phyloP scores from a whole-genome alignment of 139 green algal genomes.

The Volvox reticuliferus region DNA sequence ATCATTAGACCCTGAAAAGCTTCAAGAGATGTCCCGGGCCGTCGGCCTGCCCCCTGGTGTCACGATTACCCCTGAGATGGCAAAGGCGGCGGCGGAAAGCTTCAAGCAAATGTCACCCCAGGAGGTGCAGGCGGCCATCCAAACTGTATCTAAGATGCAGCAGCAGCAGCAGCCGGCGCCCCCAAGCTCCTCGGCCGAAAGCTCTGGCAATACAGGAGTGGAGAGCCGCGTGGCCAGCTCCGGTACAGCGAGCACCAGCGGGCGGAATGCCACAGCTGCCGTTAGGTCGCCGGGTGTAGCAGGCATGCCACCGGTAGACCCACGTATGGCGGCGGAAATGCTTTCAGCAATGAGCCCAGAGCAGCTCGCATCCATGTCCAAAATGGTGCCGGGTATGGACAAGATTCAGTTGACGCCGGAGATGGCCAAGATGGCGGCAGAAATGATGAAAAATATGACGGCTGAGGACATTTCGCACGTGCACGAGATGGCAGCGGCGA shows the following conservation, averaged over 20 bases:
- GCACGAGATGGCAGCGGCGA: conserved; percentile 21
- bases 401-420: conserved; percentile 22
- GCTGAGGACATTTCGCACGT: conserved; percentile 23
- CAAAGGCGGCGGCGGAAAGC: conserved; percentile 9
- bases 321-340: conserved; percentile 25
- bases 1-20: conserved; percentile 15
- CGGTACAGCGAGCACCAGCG: conserved; percentile 15
- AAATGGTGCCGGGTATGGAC: not conserved
- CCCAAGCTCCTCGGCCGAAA: not conserved
- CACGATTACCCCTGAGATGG: conserved; percentile 39
- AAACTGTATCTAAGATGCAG: not conserved
- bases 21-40: conserved; percentile 53
- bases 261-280: not conserved
- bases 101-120: conserved; percentile 14
- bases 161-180: not conserved
- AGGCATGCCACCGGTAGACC: conserved; percentile 17
- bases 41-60: conserved; percentile 27
- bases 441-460: conserved; percentile 48
- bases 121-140: conserved; percentile 16
- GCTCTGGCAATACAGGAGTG: not conserved
- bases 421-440: conserved; percentile 38
- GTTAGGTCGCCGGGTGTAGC: not conserved
- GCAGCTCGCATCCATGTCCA: conserved; percentile 21
- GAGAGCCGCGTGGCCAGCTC: not conserved
- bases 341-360: conserved; percentile 27